phyloP scores from a whole-genome alignment of 371 early-diverging fungal genomes.

The Rhizopus arrhizus region DNA sequence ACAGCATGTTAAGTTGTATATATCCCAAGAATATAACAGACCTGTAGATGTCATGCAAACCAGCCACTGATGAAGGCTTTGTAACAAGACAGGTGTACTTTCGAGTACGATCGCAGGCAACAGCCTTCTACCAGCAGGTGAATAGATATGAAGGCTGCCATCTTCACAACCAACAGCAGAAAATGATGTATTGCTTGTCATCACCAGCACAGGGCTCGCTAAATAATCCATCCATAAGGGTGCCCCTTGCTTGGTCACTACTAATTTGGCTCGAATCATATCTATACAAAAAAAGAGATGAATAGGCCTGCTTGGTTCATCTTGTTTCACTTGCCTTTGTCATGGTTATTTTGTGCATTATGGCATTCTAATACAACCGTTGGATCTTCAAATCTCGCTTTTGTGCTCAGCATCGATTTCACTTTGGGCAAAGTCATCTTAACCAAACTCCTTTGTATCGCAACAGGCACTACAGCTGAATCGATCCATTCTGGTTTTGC shows the following conservation, averaged over 20 bases:
- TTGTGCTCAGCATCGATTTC: conserved; percentile 43
- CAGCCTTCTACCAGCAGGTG: conserved; percentile 68
- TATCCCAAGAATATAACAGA: conserved; percentile 68
- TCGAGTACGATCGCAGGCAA: conserved; percentile 72
- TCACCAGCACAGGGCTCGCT: conserved; percentile 56
- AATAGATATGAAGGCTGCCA: conserved; percentile 67
- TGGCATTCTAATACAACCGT: conserved; percentile 56
- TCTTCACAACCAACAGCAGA: conserved; percentile 70
- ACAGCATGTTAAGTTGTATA: conserved; percentile 43
- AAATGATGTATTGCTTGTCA: conserved; percentile 64
- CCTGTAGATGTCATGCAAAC: conserved; percentile 70
- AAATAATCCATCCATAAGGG: conserved; percentile 67
- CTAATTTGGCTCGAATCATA: conserved; percentile 47
- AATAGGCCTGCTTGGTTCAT: neutral
- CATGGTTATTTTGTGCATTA: conserved; percentile 33
- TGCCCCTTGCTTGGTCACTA: conserved; percentile 46
- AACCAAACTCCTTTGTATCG: conserved; percentile 52
- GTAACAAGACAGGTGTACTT: conserved; percentile 63
- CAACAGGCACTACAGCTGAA: conserved; percentile 45
- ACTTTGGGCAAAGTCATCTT: conserved; percentile 60
- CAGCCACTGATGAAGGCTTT: conserved; percentile 59
- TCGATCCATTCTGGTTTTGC: conserved; percentile 42
- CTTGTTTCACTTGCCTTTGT: too few relatives aligned
- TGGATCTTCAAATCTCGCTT: conserved; percentile 28
- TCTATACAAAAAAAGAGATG: conserved; percentile 6